Evolutionary conservation across 2,329 filamentous ascomycete species (phyloP).

Genomic region (Tolypocladium inflatum): DNA sequence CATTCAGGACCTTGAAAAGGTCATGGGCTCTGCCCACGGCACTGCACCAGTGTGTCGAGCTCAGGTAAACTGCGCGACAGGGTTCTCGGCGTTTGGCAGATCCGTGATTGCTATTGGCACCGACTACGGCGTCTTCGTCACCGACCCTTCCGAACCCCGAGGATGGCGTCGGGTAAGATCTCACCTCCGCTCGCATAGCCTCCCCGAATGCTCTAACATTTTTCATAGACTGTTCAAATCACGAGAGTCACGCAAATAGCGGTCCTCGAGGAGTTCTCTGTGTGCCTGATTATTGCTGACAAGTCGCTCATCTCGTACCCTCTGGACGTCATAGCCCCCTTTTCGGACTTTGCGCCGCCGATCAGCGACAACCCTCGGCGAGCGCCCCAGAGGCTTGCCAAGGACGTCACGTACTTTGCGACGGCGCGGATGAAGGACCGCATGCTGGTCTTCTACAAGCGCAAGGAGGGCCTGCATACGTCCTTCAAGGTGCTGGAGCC

Average conservation of each 20-base stretch:
- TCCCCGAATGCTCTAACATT: neutral
- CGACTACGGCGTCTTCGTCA: slow-evolving; percentile 86
- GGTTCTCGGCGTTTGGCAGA: slow-evolving; percentile 76
- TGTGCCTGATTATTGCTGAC: slow-evolving; percentile 86
- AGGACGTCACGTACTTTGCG: slow-evolving; percentile 94
- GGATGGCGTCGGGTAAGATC: slow-evolving; percentile 75
- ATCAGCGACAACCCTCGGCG: slow-evolving; percentile 64
- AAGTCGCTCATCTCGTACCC: slow-evolving; percentile 89
- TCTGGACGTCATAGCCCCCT: slow-evolving; percentile 68
- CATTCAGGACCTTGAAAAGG: slow-evolving; percentile 76
- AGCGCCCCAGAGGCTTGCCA: slow-evolving; percentile 85
- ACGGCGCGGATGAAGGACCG: slow-evolving; percentile 96
- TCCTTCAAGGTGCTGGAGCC: slow-evolving; percentile 97
- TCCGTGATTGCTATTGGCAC: slow-evolving; percentile 90
- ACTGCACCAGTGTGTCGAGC: slow-evolving; percentile 75
- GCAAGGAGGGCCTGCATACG: slow-evolving; percentile 82
- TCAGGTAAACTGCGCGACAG: slow-evolving; percentile 84
- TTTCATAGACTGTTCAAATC: slow-evolving; percentile 60
- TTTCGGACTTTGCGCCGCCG: slow-evolving; percentile 51
- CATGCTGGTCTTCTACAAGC: slow-evolving; percentile 92
- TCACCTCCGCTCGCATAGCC: neutral
- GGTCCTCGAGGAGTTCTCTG: slow-evolving; percentile 88
- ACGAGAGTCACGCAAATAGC: slow-evolving; percentile 81
- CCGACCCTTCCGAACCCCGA: slow-evolving; percentile 79
- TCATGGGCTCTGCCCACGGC: slow-evolving; percentile 60